Evolutionary conservation across 176 grass and related monocot species (phyloP).

Genomic region (Phoenix dactylifera): DNA sequence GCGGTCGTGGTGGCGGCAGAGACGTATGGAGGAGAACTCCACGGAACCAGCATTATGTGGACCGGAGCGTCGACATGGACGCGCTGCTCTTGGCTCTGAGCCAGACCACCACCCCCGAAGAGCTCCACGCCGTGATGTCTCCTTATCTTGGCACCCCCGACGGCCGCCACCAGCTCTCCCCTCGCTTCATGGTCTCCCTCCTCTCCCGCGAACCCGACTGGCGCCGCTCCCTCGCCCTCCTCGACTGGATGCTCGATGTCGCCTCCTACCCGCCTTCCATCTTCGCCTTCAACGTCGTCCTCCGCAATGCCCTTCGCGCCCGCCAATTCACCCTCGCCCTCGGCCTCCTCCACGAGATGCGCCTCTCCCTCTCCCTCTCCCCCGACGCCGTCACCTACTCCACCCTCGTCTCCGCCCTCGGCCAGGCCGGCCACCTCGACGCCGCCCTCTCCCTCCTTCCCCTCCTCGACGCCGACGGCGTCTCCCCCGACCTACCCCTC

Average conservation of each 20-base stretch:
- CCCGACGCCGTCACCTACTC: conserved; percentile 83
- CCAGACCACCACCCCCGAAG: conserved; percentile 34
- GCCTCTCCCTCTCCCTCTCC: conserved; percentile 19
- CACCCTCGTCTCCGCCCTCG: conserved; percentile 82
- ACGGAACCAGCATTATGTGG: conserved; percentile 24
- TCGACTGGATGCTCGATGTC: conserved; percentile 47
- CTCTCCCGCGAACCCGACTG: conserved; percentile 58
- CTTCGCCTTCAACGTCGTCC: conserved; percentile 68
- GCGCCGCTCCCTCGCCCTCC: conserved; percentile 71
- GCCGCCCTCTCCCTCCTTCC: conserved; percentile 71
- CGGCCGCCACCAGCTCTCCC: conserved; percentile 26
- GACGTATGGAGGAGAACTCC: conserved; percentile 41
- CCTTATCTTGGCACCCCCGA: conserved; percentile 30
- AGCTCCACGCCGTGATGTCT: conserved; percentile 45
- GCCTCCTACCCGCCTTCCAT: conserved; percentile 31
- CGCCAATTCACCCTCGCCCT: conserved; percentile 49
- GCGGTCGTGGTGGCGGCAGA: conserved; percentile 16
- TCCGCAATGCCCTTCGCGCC: conserved; percentile 52
- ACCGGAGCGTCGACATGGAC: conserved; percentile 38
- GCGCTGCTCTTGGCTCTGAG: conserved; percentile 41
- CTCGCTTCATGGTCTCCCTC: conserved; percentile 81
- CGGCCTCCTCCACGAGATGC: conserved; percentile 84
- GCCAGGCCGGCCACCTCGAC: conserved; percentile 56
- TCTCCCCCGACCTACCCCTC: conserved; percentile 56
- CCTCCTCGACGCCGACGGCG: conserved; percentile 62